These are phyloP conservation scores for Ophiostoma sp. DNA, from an alignment of 2,329 filamentous ascomycete species.

Conservation along the genomic window DNA sequence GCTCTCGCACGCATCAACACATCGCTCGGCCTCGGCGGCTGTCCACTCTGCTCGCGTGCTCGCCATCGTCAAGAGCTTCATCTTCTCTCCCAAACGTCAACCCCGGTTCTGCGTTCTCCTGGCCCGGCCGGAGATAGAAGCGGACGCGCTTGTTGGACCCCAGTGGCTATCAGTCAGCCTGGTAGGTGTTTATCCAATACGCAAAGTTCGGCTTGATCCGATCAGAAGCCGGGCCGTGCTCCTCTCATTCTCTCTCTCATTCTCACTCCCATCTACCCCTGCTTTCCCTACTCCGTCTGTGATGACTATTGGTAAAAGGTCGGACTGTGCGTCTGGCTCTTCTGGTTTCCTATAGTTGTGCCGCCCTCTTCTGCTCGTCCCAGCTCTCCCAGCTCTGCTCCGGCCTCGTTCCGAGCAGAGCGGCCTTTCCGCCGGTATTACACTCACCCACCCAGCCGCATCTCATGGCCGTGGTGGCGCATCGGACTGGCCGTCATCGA, in stretches of 20 bases:
- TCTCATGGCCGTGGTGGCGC: conserved; percentile 22
- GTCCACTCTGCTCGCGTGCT: background rate
- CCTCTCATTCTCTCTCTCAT: background rate
- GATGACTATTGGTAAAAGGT: conserved; percentile 48
- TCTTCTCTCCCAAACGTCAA: background rate
- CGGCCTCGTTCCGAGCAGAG: background rate
- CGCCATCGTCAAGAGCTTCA: background rate
- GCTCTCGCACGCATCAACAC: no score
- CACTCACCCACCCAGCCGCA: conserved; percentile 9
- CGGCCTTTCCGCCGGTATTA: background rate
- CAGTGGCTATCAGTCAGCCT: background rate
- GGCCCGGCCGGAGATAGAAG: background rate
- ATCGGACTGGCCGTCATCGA: conserved; percentile 20
- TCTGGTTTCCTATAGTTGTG: conserved; percentile 35
- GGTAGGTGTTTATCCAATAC: background rate
- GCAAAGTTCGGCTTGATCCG: background rate
- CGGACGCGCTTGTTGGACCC: background rate
- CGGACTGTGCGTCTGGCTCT: conserved; percentile 35
- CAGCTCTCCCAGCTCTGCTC: conserved; percentile 17
- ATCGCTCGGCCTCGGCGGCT: no score
- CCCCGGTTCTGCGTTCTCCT: background rate
- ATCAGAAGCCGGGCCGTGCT: background rate
- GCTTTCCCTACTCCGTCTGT: conserved; percentile 33
- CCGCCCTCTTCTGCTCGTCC: conserved; percentile 14
- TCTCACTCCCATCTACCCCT: background rate